Conservation (phyloP, 2,329 filamentous ascomycete species). For the Aspergillus pseudoviridinutans region DNA sequence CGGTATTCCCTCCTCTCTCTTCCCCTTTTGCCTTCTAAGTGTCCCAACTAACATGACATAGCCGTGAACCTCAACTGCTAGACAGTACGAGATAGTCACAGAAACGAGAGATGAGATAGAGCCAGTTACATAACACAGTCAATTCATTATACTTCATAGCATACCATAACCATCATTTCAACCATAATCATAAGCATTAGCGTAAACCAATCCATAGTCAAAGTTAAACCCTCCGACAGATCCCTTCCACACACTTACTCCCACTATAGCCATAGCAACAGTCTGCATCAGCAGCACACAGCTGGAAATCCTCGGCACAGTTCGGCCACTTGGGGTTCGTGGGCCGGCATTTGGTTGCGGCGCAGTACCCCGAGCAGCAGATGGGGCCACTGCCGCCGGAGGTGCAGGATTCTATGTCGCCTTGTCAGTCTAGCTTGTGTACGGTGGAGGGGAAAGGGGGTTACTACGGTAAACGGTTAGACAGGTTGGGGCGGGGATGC, state of each 20-base stretch:
- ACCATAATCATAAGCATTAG: background rate
- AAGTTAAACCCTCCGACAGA: constrained; percentile 13
- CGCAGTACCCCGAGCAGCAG: constrained; percentile 30
- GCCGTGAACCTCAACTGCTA: constrained; percentile 12
- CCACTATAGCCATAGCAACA: constrained; percentile 29
- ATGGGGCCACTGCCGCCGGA: constrained; percentile 13
- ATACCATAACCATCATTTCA: too few relatives aligned
- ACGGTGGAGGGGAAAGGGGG: too few relatives aligned
- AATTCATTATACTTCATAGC: too few relatives aligned
- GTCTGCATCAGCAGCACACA: constrained; percentile 22
- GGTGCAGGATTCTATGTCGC: constrained; percentile 7
- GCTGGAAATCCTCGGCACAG: constrained; percentile 24
- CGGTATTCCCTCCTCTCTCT: constrained; percentile 21
- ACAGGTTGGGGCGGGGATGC: constrained; percentile 22
- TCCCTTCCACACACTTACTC: constrained; percentile 21
- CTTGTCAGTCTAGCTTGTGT: background rate
- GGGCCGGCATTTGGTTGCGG: constrained; percentile 25
- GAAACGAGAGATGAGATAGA: background rate
- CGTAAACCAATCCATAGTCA: background rate
- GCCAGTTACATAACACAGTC: too few relatives aligned
- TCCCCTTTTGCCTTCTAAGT: too few relatives aligned
- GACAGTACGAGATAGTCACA: background rate
- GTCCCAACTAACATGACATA: background rate
- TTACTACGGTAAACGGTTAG: constrained; percentile 17
- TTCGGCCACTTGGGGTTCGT: constrained; percentile 25